Conservation (phyloP, 1,284 basidiomycete genomes). For the Fomes fomentarius region DNA sequence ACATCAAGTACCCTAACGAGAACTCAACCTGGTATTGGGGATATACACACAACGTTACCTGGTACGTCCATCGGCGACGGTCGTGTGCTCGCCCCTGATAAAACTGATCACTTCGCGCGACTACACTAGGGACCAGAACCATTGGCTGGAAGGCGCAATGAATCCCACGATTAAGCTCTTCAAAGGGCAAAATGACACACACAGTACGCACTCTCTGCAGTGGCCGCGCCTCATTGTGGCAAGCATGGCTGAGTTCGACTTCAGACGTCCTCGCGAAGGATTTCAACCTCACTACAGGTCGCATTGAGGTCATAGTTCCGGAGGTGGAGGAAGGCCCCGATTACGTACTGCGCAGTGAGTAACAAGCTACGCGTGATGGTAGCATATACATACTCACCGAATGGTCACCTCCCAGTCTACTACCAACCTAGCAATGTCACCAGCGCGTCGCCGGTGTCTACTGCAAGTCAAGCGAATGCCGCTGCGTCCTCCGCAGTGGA, state of each 20-base stretch:
- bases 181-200: constrained; percentile 2
- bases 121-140: constrained; percentile 40
- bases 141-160: constrained; percentile 48
- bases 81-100: neutral
- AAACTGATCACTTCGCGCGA: no score
- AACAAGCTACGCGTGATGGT: no score
- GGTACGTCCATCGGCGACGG: no score
- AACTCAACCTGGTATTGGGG: constrained; percentile 18
- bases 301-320: constrained; percentile 43
- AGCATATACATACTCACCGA: no score
- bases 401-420: no score
- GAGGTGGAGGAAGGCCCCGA: constrained; percentile 39
- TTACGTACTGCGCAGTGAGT: constrained; percentile 51
- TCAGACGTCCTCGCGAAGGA: constrained; percentile 43
- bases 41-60: constrained; percentile 20
- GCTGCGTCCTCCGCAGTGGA: no score
- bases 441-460: no score
- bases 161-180: constrained; percentile 20
- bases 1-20: constrained; percentile 16
- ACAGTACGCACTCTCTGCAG: neutral
- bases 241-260: neutral
- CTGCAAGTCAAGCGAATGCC: no score
- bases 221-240: no score
- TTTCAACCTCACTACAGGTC: constrained; percentile 42
- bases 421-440: no score